Percentiles rank a stretch among this genome's conserved stretches.
phyloP scores from a whole-genome alignment of 1,139 yeast genomes.

The Candida sp. region DNA sequence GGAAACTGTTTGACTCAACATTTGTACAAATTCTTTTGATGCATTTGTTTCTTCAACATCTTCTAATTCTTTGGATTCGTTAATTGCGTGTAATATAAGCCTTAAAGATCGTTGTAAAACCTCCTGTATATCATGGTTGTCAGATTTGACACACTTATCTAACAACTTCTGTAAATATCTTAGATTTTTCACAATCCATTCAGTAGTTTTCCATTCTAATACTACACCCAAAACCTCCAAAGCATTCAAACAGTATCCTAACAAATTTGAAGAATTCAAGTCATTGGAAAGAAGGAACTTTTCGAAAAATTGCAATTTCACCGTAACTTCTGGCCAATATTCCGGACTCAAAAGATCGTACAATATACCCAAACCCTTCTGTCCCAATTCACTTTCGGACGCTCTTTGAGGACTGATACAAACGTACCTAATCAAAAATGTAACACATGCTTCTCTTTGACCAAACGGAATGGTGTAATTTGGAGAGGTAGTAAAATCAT shows the following conservation, averaged over 20 bases:
- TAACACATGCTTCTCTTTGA: slow-evolving; percentile 89
- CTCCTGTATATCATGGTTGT: slow-evolving; percentile 81
- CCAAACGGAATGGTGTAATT: slow-evolving; percentile 67
- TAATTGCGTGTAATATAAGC: slow-evolving; percentile 62
- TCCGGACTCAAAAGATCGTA: slow-evolving; percentile 68
- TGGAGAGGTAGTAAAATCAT: slow-evolving; percentile 39
- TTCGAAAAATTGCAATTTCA: slow-evolving; percentile 82
- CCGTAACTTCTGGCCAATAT: slow-evolving; percentile 85
- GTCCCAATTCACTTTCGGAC: slow-evolving; percentile 79
- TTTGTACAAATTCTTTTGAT: slow-evolving; percentile 56
- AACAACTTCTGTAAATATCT: slow-evolving; percentile 66
- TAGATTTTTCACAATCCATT: slow-evolving; percentile 75
- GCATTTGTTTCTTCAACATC: slow-evolving; percentile 52
- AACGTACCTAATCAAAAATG: slow-evolving; percentile 82
- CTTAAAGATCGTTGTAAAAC: slow-evolving; percentile 73
- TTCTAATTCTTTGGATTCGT: slow-evolving; percentile 41
- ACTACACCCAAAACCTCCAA: slow-evolving; percentile 88
- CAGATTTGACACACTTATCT: slow-evolving; percentile 80
- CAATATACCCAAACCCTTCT: slow-evolving; percentile 73
- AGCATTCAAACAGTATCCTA: slow-evolving; percentile 86
- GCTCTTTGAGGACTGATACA: slow-evolving; percentile 87
- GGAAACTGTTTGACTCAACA: slow-evolving; percentile 65
- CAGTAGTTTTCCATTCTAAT: slow-evolving; percentile 68
- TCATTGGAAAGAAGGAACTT: slow-evolving; percentile 80
- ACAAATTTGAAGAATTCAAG: slow-evolving; percentile 53